A percentile compares a stretch with the other conserved stretches of the same genome.
These are phyloP conservation scores for Solanum etuberosum DNA, from an alignment of 257 asterid genomes.

Conservation along the genomic window DNA sequence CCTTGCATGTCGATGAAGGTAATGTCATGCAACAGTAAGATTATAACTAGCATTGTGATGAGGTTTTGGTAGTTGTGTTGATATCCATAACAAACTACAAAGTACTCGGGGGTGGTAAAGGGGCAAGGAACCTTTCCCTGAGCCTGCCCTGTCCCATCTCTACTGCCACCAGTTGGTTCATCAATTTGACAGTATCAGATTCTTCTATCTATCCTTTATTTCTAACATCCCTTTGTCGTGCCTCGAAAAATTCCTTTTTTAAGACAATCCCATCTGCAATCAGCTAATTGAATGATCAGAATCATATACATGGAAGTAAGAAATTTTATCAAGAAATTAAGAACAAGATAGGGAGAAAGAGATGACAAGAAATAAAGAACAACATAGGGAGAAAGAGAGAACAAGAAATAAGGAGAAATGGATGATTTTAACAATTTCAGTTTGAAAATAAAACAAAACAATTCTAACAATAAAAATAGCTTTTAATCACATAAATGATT, in stretches of 20 bases:
- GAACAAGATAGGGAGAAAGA: not conserved
- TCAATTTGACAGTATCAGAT: not conserved
- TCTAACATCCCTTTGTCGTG: not conserved
- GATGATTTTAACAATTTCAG: not conserved
- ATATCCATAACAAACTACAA: not conserved
- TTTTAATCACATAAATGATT: not conserved
- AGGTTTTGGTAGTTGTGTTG: not conserved
- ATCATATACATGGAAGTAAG: not conserved
- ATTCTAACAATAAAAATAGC: not conserved
- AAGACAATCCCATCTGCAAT: not conserved
- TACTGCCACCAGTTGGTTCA: not conserved
- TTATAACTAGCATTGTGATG: not conserved
- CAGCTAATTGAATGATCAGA: not conserved
- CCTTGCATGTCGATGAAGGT: constrained; percentile 91
- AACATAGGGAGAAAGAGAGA: not conserved
- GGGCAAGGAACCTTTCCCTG: not conserved
- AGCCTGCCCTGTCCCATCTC: not conserved
- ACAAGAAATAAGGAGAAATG: not conserved
- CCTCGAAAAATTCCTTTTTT: not conserved
- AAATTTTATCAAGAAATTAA: not conserved
- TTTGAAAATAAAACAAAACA: not conserved
- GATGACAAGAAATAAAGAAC: not conserved
- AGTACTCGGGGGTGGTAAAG: not conserved
- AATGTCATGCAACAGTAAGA: constrained; percentile 1
- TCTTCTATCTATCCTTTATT: not conserved